phyloP scores from a whole-genome alignment of 768 basidiomycete species.

The Botryobasidium botryosum region DNA sequence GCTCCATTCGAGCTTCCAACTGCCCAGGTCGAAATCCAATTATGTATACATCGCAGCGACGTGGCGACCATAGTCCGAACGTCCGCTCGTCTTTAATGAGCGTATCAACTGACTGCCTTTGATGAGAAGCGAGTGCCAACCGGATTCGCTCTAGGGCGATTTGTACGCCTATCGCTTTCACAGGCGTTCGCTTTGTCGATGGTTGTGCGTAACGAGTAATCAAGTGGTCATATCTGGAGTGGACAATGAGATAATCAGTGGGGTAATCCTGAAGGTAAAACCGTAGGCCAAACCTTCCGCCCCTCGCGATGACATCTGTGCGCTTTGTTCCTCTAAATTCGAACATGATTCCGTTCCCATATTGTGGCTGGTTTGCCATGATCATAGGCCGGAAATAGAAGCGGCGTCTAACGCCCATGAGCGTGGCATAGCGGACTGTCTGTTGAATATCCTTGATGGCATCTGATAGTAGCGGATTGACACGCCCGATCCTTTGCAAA shows the following conservation, averaged over 20 bases:
- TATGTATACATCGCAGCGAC: conserved; percentile 74
- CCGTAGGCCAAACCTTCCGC: conserved; percentile 42
- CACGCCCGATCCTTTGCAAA: conserved; percentile 2
- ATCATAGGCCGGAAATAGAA: conserved; percentile 60
- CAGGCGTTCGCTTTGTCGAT: conserved; percentile 28
- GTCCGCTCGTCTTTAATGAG: conserved; percentile 65
- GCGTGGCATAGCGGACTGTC: conserved; percentile 39
- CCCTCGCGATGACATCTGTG: conserved; percentile 58
- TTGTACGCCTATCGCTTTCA: conserved; percentile 51
- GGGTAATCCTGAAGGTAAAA: too few species aligned
- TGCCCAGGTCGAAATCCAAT: conserved; percentile 62
- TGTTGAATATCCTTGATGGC: conserved; percentile 38
- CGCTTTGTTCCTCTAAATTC: conserved; percentile 54
- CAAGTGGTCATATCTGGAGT: conserved; percentile 50
- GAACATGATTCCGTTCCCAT: conserved; percentile 58
- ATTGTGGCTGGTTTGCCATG: conserved; percentile 47
- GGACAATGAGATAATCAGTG: too few species aligned
- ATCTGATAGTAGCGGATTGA: background rate
- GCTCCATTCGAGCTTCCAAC: conserved; percentile 60
- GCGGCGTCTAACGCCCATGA: conserved; percentile 44
- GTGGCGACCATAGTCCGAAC: conserved; percentile 81
- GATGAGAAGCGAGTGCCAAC: conserved; percentile 46
- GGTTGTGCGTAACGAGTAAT: conserved; percentile 42
- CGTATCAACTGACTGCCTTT: conserved; percentile 44
- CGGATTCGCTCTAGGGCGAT: conserved; percentile 69